Percentiles rank a stretch among this genome's conserved stretches.
Evolutionary conservation across 2,329 filamentous ascomycete species (phyloP).

Genomic region (Trichoderma gracile): DNA sequence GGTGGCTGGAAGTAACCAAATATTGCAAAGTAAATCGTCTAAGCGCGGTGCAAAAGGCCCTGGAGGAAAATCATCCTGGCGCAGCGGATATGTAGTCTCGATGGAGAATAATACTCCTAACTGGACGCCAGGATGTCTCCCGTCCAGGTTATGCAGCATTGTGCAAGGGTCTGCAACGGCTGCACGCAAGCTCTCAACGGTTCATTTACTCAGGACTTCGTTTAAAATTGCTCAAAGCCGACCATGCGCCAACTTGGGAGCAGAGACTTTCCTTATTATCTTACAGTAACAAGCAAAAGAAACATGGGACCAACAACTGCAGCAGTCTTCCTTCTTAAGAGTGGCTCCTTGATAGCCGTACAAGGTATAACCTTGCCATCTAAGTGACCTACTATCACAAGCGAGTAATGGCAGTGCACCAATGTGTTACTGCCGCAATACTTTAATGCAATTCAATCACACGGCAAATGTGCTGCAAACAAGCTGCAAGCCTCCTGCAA

Average conservation of each 20-base stretch:
- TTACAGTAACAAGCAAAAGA: neutral
- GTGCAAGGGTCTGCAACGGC: neutral
- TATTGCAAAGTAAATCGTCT: neutral
- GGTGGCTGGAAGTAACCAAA: neutral
- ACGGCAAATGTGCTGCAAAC: neutral
- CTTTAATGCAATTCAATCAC: neutral
- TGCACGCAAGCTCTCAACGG: too few species aligned
- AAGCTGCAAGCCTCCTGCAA: neutral
- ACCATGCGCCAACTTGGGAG: neutral
- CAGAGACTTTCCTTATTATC: neutral
- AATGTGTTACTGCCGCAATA: neutral
- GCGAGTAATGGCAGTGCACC: neutral
- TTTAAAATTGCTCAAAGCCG: neutral
- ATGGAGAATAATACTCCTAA: neutral
- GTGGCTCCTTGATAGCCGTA: neutral
- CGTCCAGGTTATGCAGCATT: neutral
- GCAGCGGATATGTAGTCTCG: neutral
- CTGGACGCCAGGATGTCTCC: neutral
- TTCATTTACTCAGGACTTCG: neutral
- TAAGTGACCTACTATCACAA: neutral
- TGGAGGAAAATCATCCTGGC: neutral
- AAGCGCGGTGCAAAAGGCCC: neutral
- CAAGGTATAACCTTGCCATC: neutral
- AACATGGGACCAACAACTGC: neutral
- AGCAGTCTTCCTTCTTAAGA: neutral